These are phyloP conservation scores for Fusarium guadeloupense DNA, from an alignment of 2,329 filamentous ascomycete genomes.

Conservation along the genomic window DNA sequence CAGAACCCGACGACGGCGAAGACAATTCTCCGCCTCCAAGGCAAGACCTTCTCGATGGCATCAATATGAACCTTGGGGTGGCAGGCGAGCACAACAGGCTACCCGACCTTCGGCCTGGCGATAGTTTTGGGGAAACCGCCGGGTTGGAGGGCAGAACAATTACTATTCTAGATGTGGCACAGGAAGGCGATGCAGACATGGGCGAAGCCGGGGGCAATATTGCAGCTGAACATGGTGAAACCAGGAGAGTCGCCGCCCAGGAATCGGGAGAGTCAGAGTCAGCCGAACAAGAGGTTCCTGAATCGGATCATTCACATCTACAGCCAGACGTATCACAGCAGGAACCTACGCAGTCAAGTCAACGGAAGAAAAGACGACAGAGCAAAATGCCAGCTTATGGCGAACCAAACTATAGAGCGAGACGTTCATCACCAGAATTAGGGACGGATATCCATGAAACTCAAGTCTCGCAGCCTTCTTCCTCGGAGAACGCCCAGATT, in stretches of 20 bases:
- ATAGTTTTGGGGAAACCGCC: background rate
- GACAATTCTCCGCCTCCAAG: background rate
- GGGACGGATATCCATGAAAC: conserved; percentile 5
- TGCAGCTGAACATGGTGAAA: background rate
- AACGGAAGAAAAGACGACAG: conserved; percentile 7
- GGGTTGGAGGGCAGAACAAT: background rate
- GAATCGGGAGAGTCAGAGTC: background rate
- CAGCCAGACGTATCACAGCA: background rate
- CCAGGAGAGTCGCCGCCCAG: background rate
- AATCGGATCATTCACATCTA: background rate
- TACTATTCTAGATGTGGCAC: background rate
- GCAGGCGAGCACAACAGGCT: background rate
- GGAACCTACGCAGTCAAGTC: background rate
- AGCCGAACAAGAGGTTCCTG: background rate
- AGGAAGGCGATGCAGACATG: background rate
- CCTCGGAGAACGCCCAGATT: background rate
- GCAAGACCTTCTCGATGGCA: conserved; percentile 10
- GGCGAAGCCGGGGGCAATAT: background rate
- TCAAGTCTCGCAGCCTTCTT: background rate
- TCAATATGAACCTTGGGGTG: conserved; percentile 24
- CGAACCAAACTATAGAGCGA: background rate
- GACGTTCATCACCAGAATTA: conserved; percentile 21
- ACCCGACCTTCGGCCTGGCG: background rate
- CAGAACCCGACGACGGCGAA: conserved; percentile 16
- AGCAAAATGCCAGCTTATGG: conserved; percentile 20